Conservation (phyloP, 108 stramenopile genomes). For the Conticribra guillardii region DNA sequence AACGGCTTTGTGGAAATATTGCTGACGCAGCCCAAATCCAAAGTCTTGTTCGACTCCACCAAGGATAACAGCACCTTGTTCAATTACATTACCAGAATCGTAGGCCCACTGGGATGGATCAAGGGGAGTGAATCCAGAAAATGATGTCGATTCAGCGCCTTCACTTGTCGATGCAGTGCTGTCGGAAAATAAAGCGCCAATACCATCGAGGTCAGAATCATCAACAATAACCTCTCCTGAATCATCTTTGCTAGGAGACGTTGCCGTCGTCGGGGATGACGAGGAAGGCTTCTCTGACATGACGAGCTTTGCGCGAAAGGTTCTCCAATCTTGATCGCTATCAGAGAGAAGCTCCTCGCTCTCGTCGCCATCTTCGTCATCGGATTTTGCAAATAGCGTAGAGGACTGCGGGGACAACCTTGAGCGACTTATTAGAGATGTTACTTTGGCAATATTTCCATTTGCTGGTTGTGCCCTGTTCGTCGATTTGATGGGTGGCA, state of each 20-base stretch:
- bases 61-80: conserved; percentile 79
- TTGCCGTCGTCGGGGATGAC: conserved; percentile 2
- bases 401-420: too few species aligned
- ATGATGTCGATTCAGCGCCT: not conserved
- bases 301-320: conserved; percentile 82
- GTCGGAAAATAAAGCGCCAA: conserved; percentile 62
- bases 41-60: conserved; percentile 77
- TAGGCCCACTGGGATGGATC: conserved; percentile 84
- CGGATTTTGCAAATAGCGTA: too few species aligned
- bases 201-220: conserved; percentile 73
- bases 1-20: conserved; percentile 79
- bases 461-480: too few species aligned
- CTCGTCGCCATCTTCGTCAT: conserved; percentile 51
- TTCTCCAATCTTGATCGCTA: conserved; percentile 71
- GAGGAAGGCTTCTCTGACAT: conserved; percentile 50
- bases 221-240: conserved; percentile 5
- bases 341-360: conserved; percentile 31
- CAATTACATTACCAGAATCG: conserved; percentile 76
- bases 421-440: too few species aligned
- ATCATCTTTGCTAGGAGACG: conserved; percentile 8
- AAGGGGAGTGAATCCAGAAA: conserved; percentile 47
- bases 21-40: conserved; percentile 83
- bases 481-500: too few species aligned
- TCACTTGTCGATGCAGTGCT: conserved; percentile 1
- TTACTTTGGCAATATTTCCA: too few species aligned